Evolutionary conservation across 805 yeast species (phyloP).

Genomic region (Saccharomyces cerevisiae): DNA sequence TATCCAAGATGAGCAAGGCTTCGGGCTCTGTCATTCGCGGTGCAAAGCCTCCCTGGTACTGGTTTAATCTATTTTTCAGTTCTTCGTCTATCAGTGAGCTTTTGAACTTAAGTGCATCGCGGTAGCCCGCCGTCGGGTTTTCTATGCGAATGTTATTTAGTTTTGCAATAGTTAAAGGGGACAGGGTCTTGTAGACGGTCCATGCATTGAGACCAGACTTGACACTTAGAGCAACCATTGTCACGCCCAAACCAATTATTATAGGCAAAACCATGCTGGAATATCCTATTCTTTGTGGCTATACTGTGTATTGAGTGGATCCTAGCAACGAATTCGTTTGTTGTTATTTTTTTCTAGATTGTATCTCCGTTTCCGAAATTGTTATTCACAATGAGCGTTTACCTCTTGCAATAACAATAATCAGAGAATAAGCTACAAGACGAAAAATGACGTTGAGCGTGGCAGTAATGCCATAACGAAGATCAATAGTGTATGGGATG

Average conservation of each 20-base stretch:
- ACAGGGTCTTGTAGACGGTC: conserved; percentile 20
- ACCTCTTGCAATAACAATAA: neutral
- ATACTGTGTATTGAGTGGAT: neutral
- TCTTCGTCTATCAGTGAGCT: conserved; percentile 10
- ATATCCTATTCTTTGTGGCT: neutral
- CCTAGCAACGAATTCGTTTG: neutral
- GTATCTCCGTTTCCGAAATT: neutral
- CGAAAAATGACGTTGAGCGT: neutral
- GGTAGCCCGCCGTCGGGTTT: conserved; percentile 3
- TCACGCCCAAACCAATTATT: conserved; percentile 24
- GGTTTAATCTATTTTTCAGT: conserved; percentile 15
- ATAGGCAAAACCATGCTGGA: conserved; percentile 27
- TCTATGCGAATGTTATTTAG: conserved; percentile 21
- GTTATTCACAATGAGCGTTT: neutral
- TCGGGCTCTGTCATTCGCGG: conserved; percentile 59
- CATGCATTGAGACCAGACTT: conserved; percentile 28
- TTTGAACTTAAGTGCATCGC: conserved; percentile 9
- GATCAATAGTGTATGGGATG: neutral
- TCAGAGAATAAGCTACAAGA: neutral
- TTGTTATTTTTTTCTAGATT: neutral
- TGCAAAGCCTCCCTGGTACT: conserved; percentile 56
- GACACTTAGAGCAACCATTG: conserved; percentile 20
- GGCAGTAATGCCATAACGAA: neutral
- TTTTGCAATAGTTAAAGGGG: conserved; percentile 24
- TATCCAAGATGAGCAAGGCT: conserved; percentile 56